A percentile compares a stretch with the other conserved stretches of the same genome.
phyloP scores from a whole-genome alignment of 306 rosid species.

The Sindora glabra region DNA sequence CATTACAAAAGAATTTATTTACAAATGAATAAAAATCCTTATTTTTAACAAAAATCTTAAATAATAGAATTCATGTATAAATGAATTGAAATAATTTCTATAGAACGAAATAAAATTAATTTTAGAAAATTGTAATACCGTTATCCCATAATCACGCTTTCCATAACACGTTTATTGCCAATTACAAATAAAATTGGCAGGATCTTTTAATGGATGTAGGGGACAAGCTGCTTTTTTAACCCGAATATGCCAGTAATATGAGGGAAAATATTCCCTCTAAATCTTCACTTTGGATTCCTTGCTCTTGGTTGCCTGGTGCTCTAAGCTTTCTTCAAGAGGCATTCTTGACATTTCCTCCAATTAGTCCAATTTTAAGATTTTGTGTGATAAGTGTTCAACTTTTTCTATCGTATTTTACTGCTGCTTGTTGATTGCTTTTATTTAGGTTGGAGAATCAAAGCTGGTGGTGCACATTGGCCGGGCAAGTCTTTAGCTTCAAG shows the following conservation, averaged over 20 bases:
- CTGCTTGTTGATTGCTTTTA: conserved; percentile 8
- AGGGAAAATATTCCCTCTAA: conserved; percentile 81
- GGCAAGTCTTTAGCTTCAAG: conserved; percentile 58
- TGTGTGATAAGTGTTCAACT: neutral
- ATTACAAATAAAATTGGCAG: too few relatives aligned
- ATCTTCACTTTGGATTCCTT: conserved; percentile 67
- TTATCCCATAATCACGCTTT: too few relatives aligned
- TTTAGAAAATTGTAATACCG: too few relatives aligned
- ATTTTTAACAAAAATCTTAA: too few relatives aligned
- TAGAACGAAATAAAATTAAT: too few relatives aligned
- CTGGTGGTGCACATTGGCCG: conserved; percentile 71
- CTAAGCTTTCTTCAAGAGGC: conserved; percentile 99
- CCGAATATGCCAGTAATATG: conserved; percentile 79
- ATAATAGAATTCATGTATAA: too few relatives aligned
- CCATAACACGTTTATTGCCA: too few relatives aligned
- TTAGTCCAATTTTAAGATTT: conserved; percentile 2
- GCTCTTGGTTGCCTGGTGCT: conserved; percentile 90
- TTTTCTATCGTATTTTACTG: conserved; percentile 9
- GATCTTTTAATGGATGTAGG: conserved; percentile 86
- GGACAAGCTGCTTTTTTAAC: conserved; percentile 95
- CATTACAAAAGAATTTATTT: too few relatives aligned
- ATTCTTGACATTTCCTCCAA: conserved; percentile 5
- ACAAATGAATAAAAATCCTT: too few relatives aligned
- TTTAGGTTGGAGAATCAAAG: conserved; percentile 84
- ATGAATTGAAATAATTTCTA: too few relatives aligned